A percentile compares a stretch with the other conserved stretches of the same genome.
Evolutionary conservation across 164 flowering plant species (phyloP).

Genomic region (Nelumbo lutea): DNA sequence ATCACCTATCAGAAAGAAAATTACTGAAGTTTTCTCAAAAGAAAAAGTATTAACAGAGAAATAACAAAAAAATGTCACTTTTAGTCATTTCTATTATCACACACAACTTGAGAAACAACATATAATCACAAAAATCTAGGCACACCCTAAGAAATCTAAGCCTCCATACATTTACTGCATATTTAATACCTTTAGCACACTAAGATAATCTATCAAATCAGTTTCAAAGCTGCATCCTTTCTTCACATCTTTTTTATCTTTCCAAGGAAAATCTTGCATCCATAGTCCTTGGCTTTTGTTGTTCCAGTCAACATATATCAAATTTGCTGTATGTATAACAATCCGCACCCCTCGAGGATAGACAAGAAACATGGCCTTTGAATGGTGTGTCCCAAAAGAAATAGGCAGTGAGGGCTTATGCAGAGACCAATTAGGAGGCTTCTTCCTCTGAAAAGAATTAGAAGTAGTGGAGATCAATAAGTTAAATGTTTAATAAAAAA

Average conservation of each 20-base stretch:
- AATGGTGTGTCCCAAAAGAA: conserved; percentile 97
- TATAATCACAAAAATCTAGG: background rate
- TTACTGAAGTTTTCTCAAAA: too few relatives aligned
- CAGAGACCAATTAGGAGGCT: conserved; percentile 77
- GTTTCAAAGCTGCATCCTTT: conserved; percentile 68
- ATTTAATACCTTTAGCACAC: conserved; percentile 61
- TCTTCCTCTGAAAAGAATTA: conserved; percentile 54
- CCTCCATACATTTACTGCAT: background rate
- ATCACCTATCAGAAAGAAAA: too few relatives aligned
- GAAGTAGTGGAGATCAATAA: conserved; percentile 5
- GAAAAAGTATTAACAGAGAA: too few relatives aligned
- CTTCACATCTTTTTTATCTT: conserved; percentile 40
- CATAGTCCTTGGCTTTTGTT: conserved; percentile 98
- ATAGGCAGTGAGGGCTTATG: conserved; percentile 95
- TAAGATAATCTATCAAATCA: conserved; percentile 84
- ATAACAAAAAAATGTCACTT: too few relatives aligned
- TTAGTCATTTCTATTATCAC: background rate
- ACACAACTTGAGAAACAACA: background rate
- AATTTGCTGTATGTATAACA: conserved; percentile 88
- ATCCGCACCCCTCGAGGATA: conserved; percentile 86
- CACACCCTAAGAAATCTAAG: background rate
- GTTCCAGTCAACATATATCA: conserved; percentile 96
- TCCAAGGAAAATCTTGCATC: conserved; percentile 99
- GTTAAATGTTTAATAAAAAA: background rate
- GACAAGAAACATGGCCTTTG: conserved; percentile 96